Conservation (phyloP, 164 flowering plant species). For the Kalanchoe fedtschenkoi region DNA sequence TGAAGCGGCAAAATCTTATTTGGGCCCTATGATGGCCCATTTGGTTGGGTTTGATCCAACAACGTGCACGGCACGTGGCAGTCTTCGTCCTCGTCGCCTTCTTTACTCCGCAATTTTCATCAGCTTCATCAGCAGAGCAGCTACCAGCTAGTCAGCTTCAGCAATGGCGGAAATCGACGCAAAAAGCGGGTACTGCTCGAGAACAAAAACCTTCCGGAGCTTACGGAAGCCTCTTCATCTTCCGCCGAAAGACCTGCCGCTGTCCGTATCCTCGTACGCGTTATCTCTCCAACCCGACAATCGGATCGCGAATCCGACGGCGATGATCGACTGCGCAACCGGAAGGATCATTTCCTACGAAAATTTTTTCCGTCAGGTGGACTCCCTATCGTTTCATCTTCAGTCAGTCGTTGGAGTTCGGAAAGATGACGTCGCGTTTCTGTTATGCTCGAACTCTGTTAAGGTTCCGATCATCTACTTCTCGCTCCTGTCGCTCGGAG, state of each 20-base stretch:
- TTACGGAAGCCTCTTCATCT: slow-evolving; percentile 21
- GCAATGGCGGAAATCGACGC: slow-evolving; percentile 11
- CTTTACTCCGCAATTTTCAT: no score
- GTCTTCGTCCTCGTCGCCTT: no score
- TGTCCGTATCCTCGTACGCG: slow-evolving; percentile 17
- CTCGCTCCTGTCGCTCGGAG: slow-evolving; percentile 32
- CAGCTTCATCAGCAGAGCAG: no score
- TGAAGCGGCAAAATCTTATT: no score
- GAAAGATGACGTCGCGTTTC: slow-evolving; percentile 19
- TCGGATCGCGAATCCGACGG: slow-evolving; percentile 6
- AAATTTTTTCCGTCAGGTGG: slow-evolving; percentile 11
- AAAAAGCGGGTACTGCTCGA: slow-evolving; percentile 31
- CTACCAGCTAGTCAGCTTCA: no score
- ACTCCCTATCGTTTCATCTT: slow-evolving; percentile 19
- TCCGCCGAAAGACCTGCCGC: slow-evolving; percentile 25
- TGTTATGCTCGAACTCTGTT: slow-evolving; percentile 23
- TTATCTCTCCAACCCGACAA: slow-evolving; percentile 24
- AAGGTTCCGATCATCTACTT: slow-evolving; percentile 30
- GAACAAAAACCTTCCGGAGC: slow-evolving; percentile 41
- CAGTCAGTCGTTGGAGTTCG: slow-evolving; percentile 5
- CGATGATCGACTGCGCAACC: slow-evolving; percentile 28
- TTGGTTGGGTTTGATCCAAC: no score
- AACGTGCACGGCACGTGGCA: no score
- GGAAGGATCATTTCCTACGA: slow-evolving; percentile 21
- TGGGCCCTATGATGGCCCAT: no score